Percentiles rank a stretch among this genome's conserved stretches.
phyloP scores from a whole-genome alignment of 805 yeast species.

The Blastobotrys americana region DNA sequence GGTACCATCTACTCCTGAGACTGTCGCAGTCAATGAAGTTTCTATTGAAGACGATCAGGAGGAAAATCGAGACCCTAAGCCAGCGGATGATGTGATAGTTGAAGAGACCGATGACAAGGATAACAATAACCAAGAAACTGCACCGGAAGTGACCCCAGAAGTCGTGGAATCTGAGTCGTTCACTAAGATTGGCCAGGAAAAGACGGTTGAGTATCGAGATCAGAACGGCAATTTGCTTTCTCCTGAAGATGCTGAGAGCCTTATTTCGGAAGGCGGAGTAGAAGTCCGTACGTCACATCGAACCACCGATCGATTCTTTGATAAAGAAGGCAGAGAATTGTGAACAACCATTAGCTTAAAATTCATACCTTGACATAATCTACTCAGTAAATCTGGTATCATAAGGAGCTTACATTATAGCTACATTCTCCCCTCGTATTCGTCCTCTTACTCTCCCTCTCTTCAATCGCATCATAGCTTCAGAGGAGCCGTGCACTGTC shows the following conservation, averaged over 20 bases:
- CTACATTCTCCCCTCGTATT: too few relatives aligned
- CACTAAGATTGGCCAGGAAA: conserved; percentile 3
- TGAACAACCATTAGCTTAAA: too few relatives aligned
- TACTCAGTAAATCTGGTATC: too few relatives aligned
- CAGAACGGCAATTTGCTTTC: conserved; percentile 34
- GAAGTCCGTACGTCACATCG: conserved; percentile 12
- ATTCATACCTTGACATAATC: too few relatives aligned
- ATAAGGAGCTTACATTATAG: too few relatives aligned
- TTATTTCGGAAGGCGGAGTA: conserved; percentile 14
- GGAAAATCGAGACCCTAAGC: conserved; percentile 13
- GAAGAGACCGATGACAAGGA: conserved; percentile 10
- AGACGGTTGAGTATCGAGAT: conserved; percentile 30
- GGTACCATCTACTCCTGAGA: background rate
- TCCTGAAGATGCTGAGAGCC: conserved; percentile 13
- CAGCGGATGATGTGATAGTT: conserved; percentile 4
- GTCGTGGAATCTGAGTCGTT: background rate
- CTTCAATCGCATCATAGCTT: too few relatives aligned
- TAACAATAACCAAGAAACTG: background rate
- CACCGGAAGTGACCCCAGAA: background rate
- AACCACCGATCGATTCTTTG: conserved; percentile 7
- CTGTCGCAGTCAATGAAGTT: conserved; percentile 6
- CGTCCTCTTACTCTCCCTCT: too few relatives aligned
- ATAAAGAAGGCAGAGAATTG: conserved; percentile 11
- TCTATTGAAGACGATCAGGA: conserved; percentile 8
- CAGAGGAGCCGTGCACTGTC: too few relatives aligned